Conservation (phyloP, 2,329 filamentous ascomycete species). For the Ceratocystis colombiana region DNA sequence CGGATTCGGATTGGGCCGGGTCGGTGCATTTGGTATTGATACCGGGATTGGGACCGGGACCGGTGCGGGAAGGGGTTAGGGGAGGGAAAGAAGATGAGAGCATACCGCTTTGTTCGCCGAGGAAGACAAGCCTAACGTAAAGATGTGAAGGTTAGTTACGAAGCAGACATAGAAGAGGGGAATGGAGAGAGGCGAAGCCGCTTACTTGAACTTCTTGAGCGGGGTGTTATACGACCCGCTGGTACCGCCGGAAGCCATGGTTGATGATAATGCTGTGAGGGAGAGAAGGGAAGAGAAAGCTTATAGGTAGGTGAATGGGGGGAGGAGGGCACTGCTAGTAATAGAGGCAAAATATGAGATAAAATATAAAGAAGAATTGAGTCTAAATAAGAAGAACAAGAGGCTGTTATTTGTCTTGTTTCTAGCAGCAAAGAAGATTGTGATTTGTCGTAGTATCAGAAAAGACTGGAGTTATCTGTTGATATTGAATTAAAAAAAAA, state of each 20-base stretch:
- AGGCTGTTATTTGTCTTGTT: too few relatives aligned
- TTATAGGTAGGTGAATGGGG: neutral
- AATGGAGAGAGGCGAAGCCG: neutral
- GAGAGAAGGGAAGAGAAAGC: neutral
- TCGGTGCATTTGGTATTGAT: neutral
- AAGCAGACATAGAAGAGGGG: neutral
- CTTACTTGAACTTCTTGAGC: conserved; percentile 99
- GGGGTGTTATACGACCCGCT: conserved; percentile 94
- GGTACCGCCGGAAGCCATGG: conserved; percentile 65
- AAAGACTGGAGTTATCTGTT: too few relatives aligned
- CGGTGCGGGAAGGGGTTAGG: neutral
- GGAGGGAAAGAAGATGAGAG: neutral
- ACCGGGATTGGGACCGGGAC: neutral
- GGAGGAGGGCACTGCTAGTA: neutral
- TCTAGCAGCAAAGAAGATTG: too few relatives aligned
- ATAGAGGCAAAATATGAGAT: too few relatives aligned
- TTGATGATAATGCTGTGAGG: conserved; percentile 30
- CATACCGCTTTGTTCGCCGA: conserved; percentile 97
- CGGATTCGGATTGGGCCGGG: neutral
- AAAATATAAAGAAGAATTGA: too few relatives aligned
- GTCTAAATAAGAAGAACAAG: too few relatives aligned
- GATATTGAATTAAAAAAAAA: too few relatives aligned
- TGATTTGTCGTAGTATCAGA: too few relatives aligned
- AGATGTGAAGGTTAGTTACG: conserved; percentile 22
- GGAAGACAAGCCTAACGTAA: conserved; percentile 69